Percentiles rank a stretch among this genome's conserved stretches.
These are phyloP conservation scores for Coniophora puteana DNA, from an alignment of 1,284 basidiomycete genomes.

Conservation along the genomic window DNA sequence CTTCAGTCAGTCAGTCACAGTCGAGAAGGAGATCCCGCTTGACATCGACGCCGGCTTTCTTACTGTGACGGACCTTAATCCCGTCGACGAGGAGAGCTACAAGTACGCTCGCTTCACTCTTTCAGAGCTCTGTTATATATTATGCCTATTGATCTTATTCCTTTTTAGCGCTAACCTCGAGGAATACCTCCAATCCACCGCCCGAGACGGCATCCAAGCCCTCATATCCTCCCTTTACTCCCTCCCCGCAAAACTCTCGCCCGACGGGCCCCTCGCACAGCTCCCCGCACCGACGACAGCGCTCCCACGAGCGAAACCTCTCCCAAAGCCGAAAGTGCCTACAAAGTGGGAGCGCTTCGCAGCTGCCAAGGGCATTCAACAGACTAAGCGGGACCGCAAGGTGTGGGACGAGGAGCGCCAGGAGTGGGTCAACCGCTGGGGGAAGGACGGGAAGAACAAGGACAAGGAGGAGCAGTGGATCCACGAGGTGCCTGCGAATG, in stretches of 20 bases:
- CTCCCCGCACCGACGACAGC: constrained; percentile 76
- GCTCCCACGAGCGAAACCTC: constrained; percentile 87
- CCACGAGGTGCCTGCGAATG: constrained; percentile 83
- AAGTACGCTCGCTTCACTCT: constrained; percentile 42
- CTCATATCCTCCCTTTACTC: constrained; percentile 81
- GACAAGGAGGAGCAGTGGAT: constrained; percentile 90
- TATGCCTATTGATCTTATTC: not conserved
- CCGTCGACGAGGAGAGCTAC: constrained; percentile 80
- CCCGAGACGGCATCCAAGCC: constrained; percentile 84
- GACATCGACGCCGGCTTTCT: constrained; percentile 83
- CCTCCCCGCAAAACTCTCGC: constrained; percentile 73
- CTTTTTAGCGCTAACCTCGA: constrained; percentile 59
- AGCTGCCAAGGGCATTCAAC: constrained; percentile 89
- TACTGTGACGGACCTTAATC: constrained; percentile 84
- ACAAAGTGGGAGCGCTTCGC: constrained; percentile 99
- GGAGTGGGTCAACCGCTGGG: constrained; percentile 94
- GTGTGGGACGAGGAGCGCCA: constrained; percentile 95
- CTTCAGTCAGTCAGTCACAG: constrained; percentile 58
- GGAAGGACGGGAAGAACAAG: constrained; percentile 88
- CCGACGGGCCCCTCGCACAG: constrained; percentile 82
- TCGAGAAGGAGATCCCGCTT: constrained; percentile 80
- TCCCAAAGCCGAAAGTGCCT: constrained; percentile 88
- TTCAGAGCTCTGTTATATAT: no score
- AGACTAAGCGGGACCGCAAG: constrained; percentile 77
- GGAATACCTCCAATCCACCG: constrained; percentile 74